Base-by-base conservation (phyloP, 2,329 filamentous ascomycete species). In the Colletotrichum higginsianum region DNA sequence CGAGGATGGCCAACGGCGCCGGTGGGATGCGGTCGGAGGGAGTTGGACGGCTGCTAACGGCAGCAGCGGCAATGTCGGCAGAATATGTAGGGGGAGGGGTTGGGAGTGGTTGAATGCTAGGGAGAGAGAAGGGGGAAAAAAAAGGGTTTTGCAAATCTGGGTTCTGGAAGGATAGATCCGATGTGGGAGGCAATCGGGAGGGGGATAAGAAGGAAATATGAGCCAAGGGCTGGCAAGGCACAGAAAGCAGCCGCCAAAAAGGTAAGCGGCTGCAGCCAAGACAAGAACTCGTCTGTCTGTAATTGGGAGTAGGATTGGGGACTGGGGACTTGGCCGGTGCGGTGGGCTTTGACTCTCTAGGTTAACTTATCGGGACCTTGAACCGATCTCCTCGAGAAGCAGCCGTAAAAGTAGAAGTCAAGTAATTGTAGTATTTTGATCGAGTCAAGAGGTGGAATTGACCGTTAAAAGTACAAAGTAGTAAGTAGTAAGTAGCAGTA, bases 181-280 rank as follows among this genome's bases (percentile, higher is more conserved):
- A 67, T 49, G 64, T 53, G 68, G 57, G 64, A 71, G 58, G 65
- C 44, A 53, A 65, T 69, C 58, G 65, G 69, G 65, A 72, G 65
- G 46, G 63, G 58, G 57, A 68, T 44, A 56, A 56, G 23, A 61
- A 58, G 57, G 38, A 63, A 71, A 71, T 58, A 61, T 40, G 52
- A 67, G 56, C 55, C 44, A 60, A 66, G 53, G 42, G 53, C 23
- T 55, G 62, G 30, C 52, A 38, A 53, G 38, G 49, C 21, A 21
- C 61, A 30, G 58, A 23, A 50, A 65, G 60, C 60, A 52, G 16
- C n/a, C 46, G 26, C 26, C 5, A 30, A 52, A 62, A 61, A 62
- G 35, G 60, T 26, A 26, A 18, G 60, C 26, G 30, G 61, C 23
- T 21, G 38, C 21, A 46, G 61, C 38, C 49, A 55, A 53, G 49